Evolutionary conservation across 2,329 filamentous ascomycete genomes (phyloP).

Genomic region (Fusarium camptoceras): DNA sequence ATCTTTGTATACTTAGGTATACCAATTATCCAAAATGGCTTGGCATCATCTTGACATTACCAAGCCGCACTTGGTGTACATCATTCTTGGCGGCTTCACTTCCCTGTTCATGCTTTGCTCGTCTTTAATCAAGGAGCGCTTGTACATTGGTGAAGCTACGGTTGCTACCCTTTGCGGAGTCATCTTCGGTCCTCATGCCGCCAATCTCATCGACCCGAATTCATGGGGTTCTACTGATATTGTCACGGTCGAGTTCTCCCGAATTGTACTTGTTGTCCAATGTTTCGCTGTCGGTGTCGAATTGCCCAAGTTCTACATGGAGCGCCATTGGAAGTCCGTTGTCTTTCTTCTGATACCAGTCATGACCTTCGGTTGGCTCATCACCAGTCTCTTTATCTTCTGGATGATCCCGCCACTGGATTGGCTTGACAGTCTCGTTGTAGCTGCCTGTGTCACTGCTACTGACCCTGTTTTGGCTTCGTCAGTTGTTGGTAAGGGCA

Average conservation of each 20-base stretch:
- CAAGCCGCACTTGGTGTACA: slow-evolving; percentile 96
- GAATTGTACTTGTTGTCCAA: slow-evolving; percentile 90
- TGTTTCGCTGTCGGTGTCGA: slow-evolving; percentile 94
- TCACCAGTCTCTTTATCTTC: slow-evolving; percentile 95
- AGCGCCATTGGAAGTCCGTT: slow-evolving; percentile 95
- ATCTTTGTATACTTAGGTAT: slow-evolving; percentile 13
- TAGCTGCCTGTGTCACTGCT: slow-evolving; percentile 94
- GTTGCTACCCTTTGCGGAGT: slow-evolving; percentile 90
- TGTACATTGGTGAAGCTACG: slow-evolving; percentile 98
- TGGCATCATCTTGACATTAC: slow-evolving; percentile 89
- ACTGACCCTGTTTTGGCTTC: slow-evolving; percentile 97
- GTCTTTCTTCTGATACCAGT: slow-evolving; percentile 88
- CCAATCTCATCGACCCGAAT: slow-evolving; percentile 80
- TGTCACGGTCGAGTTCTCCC: slow-evolving; percentile 88
- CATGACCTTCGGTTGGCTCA: slow-evolving; percentile 96
- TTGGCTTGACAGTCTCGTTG: slow-evolving; percentile 90
- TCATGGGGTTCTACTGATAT: slow-evolving; percentile 87
- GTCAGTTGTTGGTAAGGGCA: slow-evolving; percentile 97
- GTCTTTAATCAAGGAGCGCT: slow-evolving; percentile 95
- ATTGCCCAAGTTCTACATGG: slow-evolving; percentile 95
- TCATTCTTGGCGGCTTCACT: slow-evolving; percentile 97
- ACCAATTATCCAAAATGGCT: slow-evolving; percentile 65
- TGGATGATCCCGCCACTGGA: slow-evolving; percentile 82
- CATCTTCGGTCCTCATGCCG: slow-evolving; percentile 88
- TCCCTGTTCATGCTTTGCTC: slow-evolving; percentile 98